Evolutionary conservation across 306 rosid species (phyloP).

Genomic region (Pueraria montana): DNA sequence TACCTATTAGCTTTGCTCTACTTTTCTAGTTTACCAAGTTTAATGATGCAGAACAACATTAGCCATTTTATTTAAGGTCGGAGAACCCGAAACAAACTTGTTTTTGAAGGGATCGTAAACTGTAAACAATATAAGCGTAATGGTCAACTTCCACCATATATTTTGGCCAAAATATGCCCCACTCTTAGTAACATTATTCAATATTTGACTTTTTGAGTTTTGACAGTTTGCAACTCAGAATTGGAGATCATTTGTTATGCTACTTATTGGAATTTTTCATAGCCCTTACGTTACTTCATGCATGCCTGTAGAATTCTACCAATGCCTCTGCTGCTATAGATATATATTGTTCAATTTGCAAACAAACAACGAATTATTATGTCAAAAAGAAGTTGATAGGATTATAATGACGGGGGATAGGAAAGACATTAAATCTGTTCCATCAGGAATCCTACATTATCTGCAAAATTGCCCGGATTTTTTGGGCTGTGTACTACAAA

Average conservation of each 20-base stretch:
- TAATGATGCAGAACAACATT: background rate
- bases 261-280: background rate
- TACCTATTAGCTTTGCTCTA: background rate
- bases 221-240: no score
- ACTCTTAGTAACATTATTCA: background rate
- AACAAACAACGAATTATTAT: background rate
- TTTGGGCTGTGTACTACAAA: background rate
- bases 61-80: background rate
- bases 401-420: background rate
- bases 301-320: no score
- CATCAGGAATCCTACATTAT: conserved; percentile 3
- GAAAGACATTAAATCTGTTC: conserved; percentile 4
- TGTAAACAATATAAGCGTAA: background rate
- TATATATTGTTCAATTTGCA: background rate
- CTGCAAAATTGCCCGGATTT: conserved; percentile 28
- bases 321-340: no score
- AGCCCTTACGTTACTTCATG: no score
- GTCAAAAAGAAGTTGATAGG: conserved; percentile 3
- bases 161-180: background rate
- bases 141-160: background rate
- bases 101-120: background rate
- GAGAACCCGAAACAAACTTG: background rate
- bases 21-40: background rate
- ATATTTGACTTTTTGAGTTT: no score
- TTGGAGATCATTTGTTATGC: background rate